Percentiles rank a stretch among this genome's conserved stretches.
These are phyloP conservation scores for Vaccinium darrowii DNA, from an alignment of 148 eudicot species.

Conservation along the genomic window DNA sequence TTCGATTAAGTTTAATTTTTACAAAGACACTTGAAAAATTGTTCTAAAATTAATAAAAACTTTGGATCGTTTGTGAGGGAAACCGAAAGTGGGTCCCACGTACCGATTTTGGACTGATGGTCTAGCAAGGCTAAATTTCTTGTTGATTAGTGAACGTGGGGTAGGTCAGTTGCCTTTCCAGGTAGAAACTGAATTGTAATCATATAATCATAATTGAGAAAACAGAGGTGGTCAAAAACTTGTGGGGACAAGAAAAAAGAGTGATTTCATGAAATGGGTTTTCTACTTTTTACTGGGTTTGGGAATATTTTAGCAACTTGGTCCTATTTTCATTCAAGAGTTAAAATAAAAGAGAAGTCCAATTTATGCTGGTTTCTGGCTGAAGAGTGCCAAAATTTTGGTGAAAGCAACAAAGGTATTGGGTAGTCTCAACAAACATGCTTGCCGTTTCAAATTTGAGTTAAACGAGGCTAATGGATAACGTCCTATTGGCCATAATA, in stretches of 20 bases:
- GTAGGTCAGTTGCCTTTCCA: not conserved
- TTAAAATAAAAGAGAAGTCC: not conserved
- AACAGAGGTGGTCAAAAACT: not conserved
- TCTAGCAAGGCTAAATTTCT: not conserved
- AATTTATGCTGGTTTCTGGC: not conserved
- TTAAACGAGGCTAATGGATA: not conserved
- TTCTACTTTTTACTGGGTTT: not conserved
- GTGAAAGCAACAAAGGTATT: not conserved
- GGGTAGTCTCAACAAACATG: not conserved
- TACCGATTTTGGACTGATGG: too few relatives aligned
- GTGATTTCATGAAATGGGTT: not conserved
- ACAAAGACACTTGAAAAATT: too few relatives aligned
- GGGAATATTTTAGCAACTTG: not conserved
- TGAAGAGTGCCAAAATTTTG: not conserved
- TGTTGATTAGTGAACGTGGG: not conserved
- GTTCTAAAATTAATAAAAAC: too few relatives aligned
- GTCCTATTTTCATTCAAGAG: too few relatives aligned
- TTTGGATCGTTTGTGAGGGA: too few relatives aligned
- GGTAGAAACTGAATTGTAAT: not conserved
- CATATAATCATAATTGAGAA: not conserved
- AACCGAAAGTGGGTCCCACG: too few relatives aligned
- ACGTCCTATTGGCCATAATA: not conserved
- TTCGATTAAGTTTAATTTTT: too few relatives aligned
- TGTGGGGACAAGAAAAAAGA: not conserved
- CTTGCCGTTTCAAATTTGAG: not conserved